Base-by-base conservation (phyloP, 192 early-diverging fungal genomes). In the Umbelopsis sp. region DNA sequence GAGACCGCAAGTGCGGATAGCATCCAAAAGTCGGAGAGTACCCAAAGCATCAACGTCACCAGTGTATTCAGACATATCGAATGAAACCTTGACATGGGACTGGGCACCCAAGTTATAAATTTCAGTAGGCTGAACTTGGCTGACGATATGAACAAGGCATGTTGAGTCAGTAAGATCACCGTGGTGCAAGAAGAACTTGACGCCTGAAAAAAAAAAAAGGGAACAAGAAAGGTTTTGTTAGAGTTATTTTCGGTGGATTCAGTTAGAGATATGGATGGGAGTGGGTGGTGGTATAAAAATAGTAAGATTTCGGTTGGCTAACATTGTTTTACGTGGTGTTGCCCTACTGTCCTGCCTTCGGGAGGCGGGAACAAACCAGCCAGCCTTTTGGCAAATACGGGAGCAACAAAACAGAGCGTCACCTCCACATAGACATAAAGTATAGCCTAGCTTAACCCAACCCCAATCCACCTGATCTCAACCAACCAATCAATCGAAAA, bases 161-260 rank as follows among this genome's bases (percentile, higher is more conserved):
- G 91, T 91, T 8, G 91, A 90, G 69, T 93, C 91, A 24, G 91
- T 93, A 76, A 93, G 85, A 67, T 93, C 91, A 71, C 91, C 91
- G 75, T 93, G 85, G 75, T 93, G 91, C 32, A 92, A 84, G 73
- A 92, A 85, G 87, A 91, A 89, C 65, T 87, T 84, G 43, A 88
- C 81, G 53, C 79, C 86, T 85, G 65, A 52, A 41, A 21, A 17
- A 12, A 68, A 22, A 32, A 45, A 43, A 43, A 47, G 12, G 3
- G 24, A 45, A 24, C 0, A 6, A 5, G 38, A 11, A 11, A 41
- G 38, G 12, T 6, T 41, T 41, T 41, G 12, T 41, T 41, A n/a
- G n/a, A n/a, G 38, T 41, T 41, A 41, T 41, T 41, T 41, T 41
- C 1, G 2, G 5, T 41, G 38, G 53, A 56, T 50, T 50, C 17